These are phyloP conservation scores for Geotrichum carabidarum DNA, from an alignment of 1,139 yeast species.

Conservation along the genomic window DNA sequence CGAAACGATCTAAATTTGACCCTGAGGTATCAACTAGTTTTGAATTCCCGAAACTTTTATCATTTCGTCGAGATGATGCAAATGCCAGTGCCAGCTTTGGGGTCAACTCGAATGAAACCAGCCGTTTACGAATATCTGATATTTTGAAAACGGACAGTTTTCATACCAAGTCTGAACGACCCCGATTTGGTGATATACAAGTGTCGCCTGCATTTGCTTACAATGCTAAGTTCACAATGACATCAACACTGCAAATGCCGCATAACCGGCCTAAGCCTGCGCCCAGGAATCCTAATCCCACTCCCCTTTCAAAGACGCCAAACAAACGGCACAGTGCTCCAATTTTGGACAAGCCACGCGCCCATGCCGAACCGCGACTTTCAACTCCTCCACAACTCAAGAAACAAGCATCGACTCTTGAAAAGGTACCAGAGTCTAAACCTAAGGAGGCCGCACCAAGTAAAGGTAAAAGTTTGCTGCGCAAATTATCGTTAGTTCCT, in stretches of 20 bases:
- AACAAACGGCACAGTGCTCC: conserved; percentile 3
- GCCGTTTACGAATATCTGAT: conserved; percentile 18
- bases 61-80: background rate
- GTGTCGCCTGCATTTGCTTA: conserved; percentile 4
- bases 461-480: conserved; percentile 3
- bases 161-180: conserved; percentile 10
- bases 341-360: conserved; percentile 12
- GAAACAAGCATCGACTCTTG: too few species aligned
- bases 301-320: background rate
- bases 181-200: conserved; percentile 5
- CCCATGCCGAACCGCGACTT: background rate
- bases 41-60: background rate
- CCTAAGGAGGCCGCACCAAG: background rate
- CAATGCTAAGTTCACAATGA: conserved; percentile 16
- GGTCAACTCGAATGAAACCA: background rate
- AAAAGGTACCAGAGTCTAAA: too few species aligned
- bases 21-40: background rate
- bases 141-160: conserved; percentile 16
- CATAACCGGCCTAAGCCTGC: background rate
- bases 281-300: background rate
- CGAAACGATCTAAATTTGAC: background rate
- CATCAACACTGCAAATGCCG: conserved; percentile 13
- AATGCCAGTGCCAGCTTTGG: background rate
- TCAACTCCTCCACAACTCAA: background rate
- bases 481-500: conserved; percentile 14